Conservation (phyloP, 768 basidiomycete species). For the Kwoniella europaea region DNA sequence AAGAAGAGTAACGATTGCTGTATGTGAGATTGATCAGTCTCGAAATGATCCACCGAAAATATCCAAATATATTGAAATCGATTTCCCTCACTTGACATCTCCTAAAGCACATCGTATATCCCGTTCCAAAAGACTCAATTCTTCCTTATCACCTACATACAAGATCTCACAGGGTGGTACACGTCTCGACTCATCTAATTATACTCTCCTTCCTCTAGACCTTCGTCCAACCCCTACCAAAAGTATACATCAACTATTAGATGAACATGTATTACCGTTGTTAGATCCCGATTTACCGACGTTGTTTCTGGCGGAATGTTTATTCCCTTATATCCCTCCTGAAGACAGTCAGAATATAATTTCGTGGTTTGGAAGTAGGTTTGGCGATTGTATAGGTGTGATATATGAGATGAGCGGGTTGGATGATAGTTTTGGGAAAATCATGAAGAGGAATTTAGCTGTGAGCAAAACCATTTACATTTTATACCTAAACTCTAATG, state of each 20-base stretch:
- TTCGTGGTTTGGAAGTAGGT: conserved; percentile 72
- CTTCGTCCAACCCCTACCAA: not conserved
- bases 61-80: conserved; percentile 79
- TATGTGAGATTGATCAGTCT: conserved; percentile 60
- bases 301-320: conserved; percentile 88
- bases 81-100: conserved; percentile 82
- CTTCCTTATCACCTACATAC: conserved; percentile 58
- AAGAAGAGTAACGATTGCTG: not conserved
- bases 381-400: conserved; percentile 59
- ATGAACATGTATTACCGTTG: conserved; percentile 27
- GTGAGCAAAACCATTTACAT: conserved; percentile 59
- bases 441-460: conserved; percentile 87
- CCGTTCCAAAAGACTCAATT: conserved; percentile 35
- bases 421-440: conserved; percentile 81
- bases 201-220: not conserved
- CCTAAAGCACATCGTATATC: conserved; percentile 65
- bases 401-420: conserved; percentile 95
- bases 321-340: conserved; percentile 83
- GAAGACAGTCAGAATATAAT: conserved; percentile 67
- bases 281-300: conserved; percentile 75
- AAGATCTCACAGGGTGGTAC: conserved; percentile 49
- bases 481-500: not conserved
- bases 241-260: conserved; percentile 12
- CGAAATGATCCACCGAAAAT: conserved; percentile 63
- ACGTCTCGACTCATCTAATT: conserved; percentile 61